phyloP scores from a whole-genome alignment of 2,329 filamentous ascomycete genomes.

The Cucurbitaria berberidis region DNA sequence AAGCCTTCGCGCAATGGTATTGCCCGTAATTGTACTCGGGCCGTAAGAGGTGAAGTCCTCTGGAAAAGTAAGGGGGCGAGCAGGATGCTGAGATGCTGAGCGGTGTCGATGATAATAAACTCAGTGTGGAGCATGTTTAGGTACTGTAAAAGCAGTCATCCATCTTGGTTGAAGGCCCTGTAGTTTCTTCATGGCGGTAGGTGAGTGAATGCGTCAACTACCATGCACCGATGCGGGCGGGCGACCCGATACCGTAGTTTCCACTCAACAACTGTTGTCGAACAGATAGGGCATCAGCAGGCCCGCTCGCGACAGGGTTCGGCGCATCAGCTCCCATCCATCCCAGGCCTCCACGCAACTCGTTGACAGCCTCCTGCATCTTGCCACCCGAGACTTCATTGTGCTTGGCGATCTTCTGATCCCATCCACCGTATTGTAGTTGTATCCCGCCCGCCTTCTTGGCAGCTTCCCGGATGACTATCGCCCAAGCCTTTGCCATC shows the following conservation, averaged over 20 bases:
- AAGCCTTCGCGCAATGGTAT: constrained; percentile 28
- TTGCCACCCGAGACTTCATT: constrained; percentile 85
- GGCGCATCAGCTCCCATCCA: constrained; percentile 69
- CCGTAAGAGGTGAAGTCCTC: constrained; percentile 11
- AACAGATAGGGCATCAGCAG: constrained; percentile 43
- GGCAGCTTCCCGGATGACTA: constrained; percentile 87
- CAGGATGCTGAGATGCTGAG: not conserved
- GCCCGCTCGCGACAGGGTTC: constrained; percentile 24
- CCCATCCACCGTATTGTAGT: constrained; percentile 89
- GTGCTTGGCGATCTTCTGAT: constrained; percentile 84
- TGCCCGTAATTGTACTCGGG: constrained; percentile 11
- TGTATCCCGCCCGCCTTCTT: constrained; percentile 92
- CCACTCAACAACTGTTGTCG: constrained; percentile 60
- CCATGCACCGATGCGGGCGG: constrained; percentile 64
- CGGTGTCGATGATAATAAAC: not conserved
- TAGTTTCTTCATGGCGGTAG: constrained; percentile 1
- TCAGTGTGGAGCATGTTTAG: not conserved
- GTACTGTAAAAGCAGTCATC: not conserved
- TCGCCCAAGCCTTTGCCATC: constrained; percentile 88
- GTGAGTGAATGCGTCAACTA: constrained; percentile 41
- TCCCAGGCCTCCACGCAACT: constrained; percentile 74
- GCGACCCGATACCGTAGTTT: constrained; percentile 61
- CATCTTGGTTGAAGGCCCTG: not conserved
- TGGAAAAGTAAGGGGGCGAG: not conserved
- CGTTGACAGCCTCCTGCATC: constrained; percentile 78